Conservation (phyloP, 1,284 basidiomycete species). For the Schizophyllum commune region DNA sequence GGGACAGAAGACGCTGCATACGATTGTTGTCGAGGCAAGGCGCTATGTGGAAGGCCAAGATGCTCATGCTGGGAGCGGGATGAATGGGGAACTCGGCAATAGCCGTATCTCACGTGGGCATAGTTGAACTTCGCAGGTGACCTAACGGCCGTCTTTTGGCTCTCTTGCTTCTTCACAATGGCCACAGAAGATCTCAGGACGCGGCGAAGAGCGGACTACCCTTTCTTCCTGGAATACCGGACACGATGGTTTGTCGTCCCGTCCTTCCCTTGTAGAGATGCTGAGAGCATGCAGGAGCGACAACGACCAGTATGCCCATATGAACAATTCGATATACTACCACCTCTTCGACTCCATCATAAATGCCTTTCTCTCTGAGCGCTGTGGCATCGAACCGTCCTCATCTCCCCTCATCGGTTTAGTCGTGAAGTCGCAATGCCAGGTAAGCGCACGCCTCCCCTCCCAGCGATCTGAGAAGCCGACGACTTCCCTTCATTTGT, state of each 20-base stretch:
- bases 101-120: no score
- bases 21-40: no score
- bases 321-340: conserved; percentile 76
- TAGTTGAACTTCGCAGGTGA: no score
- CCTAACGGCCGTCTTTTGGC: no score
- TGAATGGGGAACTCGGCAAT: no score
- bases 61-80: no score
- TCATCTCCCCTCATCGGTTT: conserved; percentile 53
- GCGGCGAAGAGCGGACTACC: conserved; percentile 44
- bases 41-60: no score
- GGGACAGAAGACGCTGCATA: no score
- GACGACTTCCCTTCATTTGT: not conserved
- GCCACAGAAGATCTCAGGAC: conserved; percentile 18
- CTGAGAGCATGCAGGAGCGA: conserved; percentile 47
- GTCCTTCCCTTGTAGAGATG: not conserved
- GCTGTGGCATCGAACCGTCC: conserved; percentile 45
- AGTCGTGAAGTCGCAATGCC: conserved; percentile 64
- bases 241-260: conserved; percentile 55
- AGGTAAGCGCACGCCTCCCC: conserved; percentile 27
- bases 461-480: not conserved
- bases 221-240: conserved; percentile 51
- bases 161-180: not conserved
- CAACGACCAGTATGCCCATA: conserved; percentile 74
- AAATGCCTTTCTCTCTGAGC: conserved; percentile 62
- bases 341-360: conserved; percentile 72